Evolutionary conservation across 768 basidiomycete genomes (phyloP), one percentile per base, ranked within the genome.

Genomic region (Omphalotus guepiniiformis): DNA sequence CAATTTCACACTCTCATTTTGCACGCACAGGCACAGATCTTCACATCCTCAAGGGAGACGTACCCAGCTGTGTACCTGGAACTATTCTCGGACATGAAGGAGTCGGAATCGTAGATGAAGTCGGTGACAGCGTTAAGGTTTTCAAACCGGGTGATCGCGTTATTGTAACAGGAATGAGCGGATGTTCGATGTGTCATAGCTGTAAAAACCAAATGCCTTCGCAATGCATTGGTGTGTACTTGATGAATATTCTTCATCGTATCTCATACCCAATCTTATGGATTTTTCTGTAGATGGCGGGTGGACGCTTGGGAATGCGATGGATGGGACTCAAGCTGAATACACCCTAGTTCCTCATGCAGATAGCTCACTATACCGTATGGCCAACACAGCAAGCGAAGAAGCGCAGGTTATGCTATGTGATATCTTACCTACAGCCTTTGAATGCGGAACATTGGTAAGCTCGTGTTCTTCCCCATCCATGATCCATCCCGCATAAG

Each of bases 11-110:
- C n/a, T 32, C 30, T 9, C 30, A 9, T 32, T 2, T 13, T n/a
- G 3, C 8, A 7, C 15, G 27, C 18, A 3, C 18, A 59, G 70
- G 68, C 44, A 70, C 68, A 1, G 68, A 71, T 52, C 54, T 60
- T 19, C 70, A 68, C 42, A 63, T 59, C 52, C 61, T 59, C 55
- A 52, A 59, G 37, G 58, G 58, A 34, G 56, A 60, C 45, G 54
- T 60, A 26, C 50, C 58, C 12, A 51, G 52, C 19, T 49, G 47
- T n/a, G 2, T 37, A 13, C 36, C 19, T 7, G 65, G 68, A 28
- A 64, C 59, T 53, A 67, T 68, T 11, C 66, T 70, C 29, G 66
- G 70, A 4, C 70, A 70, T 34, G 69, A 70, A 54, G 70, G 69
- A 6, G 48, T 67, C 2, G 70, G 63, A 2, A 9, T 66, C 16